A percentile compares a stretch with the other conserved stretches of the same genome.
Conservation (phyloP, 352 stramenopile genomes). For the Phytophthora sp. region DNA sequence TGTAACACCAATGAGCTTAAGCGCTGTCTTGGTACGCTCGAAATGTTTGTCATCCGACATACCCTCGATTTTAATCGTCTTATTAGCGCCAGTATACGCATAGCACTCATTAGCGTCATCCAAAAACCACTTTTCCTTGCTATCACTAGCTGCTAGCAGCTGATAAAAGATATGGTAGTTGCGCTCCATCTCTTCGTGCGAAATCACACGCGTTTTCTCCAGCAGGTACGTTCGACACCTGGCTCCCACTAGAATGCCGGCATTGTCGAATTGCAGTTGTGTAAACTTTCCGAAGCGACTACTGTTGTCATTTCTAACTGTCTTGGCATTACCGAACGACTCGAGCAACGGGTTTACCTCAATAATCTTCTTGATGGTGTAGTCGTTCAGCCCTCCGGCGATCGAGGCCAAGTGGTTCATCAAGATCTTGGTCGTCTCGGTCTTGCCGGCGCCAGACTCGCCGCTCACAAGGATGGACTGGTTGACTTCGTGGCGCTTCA, state of each 20-base stretch:
- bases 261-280: conserved; percentile 92
- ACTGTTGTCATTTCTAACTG: conserved; percentile 97
- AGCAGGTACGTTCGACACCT: conserved; percentile 91
- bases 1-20: conserved; percentile 69
- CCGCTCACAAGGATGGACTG: conserved; percentile 90
- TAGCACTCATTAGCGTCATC: conserved; percentile 57
- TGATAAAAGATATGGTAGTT: conserved; percentile 91
- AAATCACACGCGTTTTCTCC: conserved; percentile 92
- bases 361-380: conserved; percentile 84
- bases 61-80: conserved; percentile 69
- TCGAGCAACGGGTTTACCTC: conserved; percentile 87
- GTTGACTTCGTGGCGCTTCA: conserved; percentile 66
- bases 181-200: conserved; percentile 65
- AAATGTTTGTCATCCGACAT: conserved; percentile 78
- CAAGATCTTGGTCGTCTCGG: conserved; percentile 90
- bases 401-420: conserved; percentile 88
- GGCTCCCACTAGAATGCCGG: conserved; percentile 73
- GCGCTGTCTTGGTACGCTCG: conserved; percentile 64
- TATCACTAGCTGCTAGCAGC: conserved; percentile 35
- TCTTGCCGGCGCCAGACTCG: conserved; percentile 89
- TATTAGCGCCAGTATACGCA: conserved; percentile 67
- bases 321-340: conserved; percentile 93
- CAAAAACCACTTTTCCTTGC: conserved; percentile 51
- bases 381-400: conserved; percentile 67
- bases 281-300: conserved; percentile 98